Conservation (phyloP, 306 rosid species). For the Bauhinia variegata region DNA sequence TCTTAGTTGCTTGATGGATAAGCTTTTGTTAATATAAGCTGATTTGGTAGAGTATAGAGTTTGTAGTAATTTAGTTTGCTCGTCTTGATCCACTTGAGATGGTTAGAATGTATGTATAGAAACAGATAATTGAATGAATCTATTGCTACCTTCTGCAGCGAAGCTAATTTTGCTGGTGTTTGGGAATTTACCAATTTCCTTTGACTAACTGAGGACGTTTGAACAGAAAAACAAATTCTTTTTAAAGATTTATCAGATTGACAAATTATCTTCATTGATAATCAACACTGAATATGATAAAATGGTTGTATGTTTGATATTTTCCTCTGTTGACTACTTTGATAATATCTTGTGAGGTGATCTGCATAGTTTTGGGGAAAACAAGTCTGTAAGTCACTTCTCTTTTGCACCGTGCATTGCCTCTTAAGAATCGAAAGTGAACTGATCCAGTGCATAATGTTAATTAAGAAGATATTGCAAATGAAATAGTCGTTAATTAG, state of each 20-base stretch:
- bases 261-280: slow-evolving; percentile 4
- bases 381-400: too few species aligned
- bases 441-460: too few species aligned
- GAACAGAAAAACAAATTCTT: slow-evolving; percentile 1
- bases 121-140: not conserved
- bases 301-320: not conserved
- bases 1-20: not conserved
- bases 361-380: not conserved
- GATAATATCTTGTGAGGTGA: not conserved
- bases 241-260: slow-evolving; percentile 7
- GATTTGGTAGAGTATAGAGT: not conserved
- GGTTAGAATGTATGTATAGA: not conserved
- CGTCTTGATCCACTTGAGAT: not conserved
- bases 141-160: not conserved
- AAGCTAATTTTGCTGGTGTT: slow-evolving; percentile 3
- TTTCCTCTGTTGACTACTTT: not conserved
- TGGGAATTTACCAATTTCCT: slow-evolving; percentile 7
- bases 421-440: too few species aligned
- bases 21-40: slow-evolving; percentile 18
- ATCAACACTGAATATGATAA: not conserved
- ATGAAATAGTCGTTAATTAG: too few species aligned
- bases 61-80: slow-evolving; percentile 17
- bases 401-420: too few species aligned
- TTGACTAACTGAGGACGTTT: not conserved
- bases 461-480: too few species aligned